These are phyloP conservation scores for Carnegiea gigantea DNA, from an alignment of 179 eudicot genomes.

Conservation along the genomic window DNA sequence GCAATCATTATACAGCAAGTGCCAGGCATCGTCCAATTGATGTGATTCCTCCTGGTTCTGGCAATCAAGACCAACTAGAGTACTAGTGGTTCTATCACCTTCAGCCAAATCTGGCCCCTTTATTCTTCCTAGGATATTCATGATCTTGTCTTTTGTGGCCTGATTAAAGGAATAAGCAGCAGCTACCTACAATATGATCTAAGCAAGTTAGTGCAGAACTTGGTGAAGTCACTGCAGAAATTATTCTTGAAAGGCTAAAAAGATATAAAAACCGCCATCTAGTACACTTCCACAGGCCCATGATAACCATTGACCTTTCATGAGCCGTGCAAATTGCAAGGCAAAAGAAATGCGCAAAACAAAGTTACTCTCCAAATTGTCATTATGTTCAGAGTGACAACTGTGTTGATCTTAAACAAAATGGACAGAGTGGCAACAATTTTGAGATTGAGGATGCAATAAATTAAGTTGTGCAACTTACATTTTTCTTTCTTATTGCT, in stretches of 20 bases:
- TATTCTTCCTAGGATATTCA: slow-evolving; percentile 42
- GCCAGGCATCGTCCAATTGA: slow-evolving; percentile 61
- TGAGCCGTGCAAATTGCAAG: not conserved
- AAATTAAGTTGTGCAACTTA: not conserved
- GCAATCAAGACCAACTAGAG: slow-evolving; percentile 30
- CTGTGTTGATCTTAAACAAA: not conserved
- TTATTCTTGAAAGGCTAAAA: not conserved
- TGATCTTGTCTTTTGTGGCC: slow-evolving; percentile 55
- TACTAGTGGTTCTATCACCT: slow-evolving; percentile 29
- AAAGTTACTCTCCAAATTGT: not conserved
- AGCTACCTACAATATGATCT: slow-evolving; percentile 51
- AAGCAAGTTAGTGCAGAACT: slow-evolving; percentile 11
- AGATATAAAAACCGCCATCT: not conserved
- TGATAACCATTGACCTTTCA: not conserved
- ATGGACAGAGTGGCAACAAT: not conserved
- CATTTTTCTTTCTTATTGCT: not conserved
- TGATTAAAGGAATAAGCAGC: slow-evolving; percentile 64
- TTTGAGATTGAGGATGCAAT: not conserved
- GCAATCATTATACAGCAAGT: slow-evolving; percentile 82
- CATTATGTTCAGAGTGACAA: not conserved
- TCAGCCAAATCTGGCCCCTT: slow-evolving; percentile 36
- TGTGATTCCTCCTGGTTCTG: slow-evolving; percentile 28
- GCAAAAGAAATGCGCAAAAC: not conserved
- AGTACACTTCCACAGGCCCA: not conserved
- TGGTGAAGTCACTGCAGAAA: not conserved